Evolutionary conservation across 441 rosid genomes (phyloP).

Genomic region (Pelargonium myrrhifolium): DNA sequence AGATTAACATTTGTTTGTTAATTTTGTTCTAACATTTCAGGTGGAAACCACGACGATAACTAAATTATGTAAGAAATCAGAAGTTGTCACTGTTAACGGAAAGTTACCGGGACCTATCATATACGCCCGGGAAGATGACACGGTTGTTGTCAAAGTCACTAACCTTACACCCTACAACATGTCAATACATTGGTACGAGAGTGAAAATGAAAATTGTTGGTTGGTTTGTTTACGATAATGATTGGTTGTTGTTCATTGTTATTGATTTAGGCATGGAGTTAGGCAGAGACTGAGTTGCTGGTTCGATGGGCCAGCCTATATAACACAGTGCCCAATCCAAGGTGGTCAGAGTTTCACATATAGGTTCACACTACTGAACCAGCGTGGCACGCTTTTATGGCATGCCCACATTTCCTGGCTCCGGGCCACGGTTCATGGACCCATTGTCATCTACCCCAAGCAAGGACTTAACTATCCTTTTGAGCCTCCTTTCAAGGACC

Average conservation of each 20-base stretch:
- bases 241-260: background rate
- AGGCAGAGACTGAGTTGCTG: conserved; percentile 14
- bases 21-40: conserved; percentile 1
- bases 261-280: conserved; percentile 3
- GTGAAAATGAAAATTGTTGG: too few relatives aligned
- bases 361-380: conserved; percentile 13
- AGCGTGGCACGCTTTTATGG: conserved; percentile 23
- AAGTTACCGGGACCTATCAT: conserved; percentile 20
- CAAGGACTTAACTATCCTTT: conserved; percentile 15
- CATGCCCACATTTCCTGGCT: conserved; percentile 23
- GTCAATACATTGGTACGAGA: conserved; percentile 18
- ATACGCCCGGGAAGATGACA: conserved; percentile 17
- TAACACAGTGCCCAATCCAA: conserved; percentile 20
- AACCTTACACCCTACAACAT: conserved; percentile 18
- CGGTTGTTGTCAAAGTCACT: conserved; percentile 18
- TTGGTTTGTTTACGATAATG: too few relatives aligned
- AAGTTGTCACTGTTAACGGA: conserved; percentile 19
- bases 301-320: conserved; percentile 15
- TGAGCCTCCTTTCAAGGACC: conserved; percentile 14
- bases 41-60: conserved; percentile 13
- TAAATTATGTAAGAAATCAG: conserved; percentile 14
- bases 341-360: conserved; percentile 16
- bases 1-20: background rate
- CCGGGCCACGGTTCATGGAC: conserved; percentile 21
- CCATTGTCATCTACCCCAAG: conserved; percentile 20